Evolutionary conservation across 2,329 filamentous ascomycete species (phyloP).

Genomic region (Fusarium buxicola): DNA sequence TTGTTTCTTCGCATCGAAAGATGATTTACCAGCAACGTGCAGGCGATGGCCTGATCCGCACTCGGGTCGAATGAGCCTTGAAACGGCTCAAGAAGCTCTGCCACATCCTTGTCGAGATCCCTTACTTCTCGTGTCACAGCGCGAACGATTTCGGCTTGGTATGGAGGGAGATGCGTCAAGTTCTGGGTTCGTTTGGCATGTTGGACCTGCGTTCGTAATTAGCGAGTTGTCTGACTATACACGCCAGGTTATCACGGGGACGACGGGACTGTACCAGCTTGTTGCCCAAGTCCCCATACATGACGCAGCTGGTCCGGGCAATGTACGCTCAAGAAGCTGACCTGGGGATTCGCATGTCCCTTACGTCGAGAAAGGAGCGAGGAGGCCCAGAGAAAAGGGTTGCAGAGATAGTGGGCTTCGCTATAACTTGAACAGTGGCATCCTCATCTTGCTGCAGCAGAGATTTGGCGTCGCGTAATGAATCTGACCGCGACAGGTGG

Average conservation of each 20-base stretch:
- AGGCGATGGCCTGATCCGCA: conserved; percentile 84
- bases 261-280: conserved; percentile 72
- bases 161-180: conserved; percentile 86
- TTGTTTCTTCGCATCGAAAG: conserved; percentile 97
- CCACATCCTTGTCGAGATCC: conserved; percentile 89
- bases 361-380: not conserved
- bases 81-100: conserved; percentile 82
- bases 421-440: conserved; percentile 17
- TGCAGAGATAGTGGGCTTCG: not conserved
- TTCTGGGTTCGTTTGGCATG: conserved; percentile 96
- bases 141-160: conserved; percentile 92
- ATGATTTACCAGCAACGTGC: conserved; percentile 91
- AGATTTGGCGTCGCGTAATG: conserved; percentile 32
- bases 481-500: conserved; percentile 28
- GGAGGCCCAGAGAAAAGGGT: not conserved
- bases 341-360: conserved; percentile 4
- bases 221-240: too few species aligned
- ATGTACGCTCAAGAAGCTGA: conserved; percentile 2
- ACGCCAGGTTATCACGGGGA: conserved; percentile 8
- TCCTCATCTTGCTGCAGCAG: conserved; percentile 13
- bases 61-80: conserved; percentile 87
- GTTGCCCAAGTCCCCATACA: conserved; percentile 90
- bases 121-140: conserved; percentile 90
- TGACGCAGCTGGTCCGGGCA: conserved; percentile 51
- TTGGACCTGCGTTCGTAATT: conserved; percentile 74